Conservation (phyloP, 129 eudicot species). For the Sambucus nigra region DNA sequence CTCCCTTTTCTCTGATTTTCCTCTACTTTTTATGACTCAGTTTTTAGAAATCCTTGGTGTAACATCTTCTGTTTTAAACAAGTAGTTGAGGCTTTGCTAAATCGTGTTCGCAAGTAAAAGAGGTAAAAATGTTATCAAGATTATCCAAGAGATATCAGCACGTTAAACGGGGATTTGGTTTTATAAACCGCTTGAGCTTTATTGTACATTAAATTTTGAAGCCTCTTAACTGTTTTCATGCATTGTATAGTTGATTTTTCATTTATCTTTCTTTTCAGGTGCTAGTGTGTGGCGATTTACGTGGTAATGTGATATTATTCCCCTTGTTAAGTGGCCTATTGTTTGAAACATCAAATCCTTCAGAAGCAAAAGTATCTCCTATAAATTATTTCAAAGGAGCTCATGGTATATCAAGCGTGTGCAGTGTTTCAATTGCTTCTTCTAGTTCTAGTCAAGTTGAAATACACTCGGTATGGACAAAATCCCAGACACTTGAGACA, state of each 20-base stretch:
- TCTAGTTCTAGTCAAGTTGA: constrained; percentile 37
- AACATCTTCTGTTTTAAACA: too few relatives aligned
- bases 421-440: constrained; percentile 54
- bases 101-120: background rate
- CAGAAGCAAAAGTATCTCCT: constrained; percentile 35
- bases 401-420: constrained; percentile 90
- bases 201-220: background rate
- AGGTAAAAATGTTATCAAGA: background rate
- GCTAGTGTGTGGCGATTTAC: constrained; percentile 89
- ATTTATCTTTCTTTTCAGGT: constrained; percentile 49
- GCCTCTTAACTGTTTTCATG: background rate
- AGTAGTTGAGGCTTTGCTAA: background rate
- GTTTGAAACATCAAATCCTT: constrained; percentile 17
- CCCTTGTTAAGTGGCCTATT: constrained; percentile 40
- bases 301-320: constrained; percentile 77
- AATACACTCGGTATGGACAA: constrained; percentile 62
- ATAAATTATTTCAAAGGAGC: constrained; percentile 82
- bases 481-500: background rate
- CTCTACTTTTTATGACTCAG: background rate
- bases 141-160: background rate
- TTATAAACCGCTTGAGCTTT: background rate
- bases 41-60: background rate
- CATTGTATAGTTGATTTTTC: too few relatives aligned
- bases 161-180: background rate
- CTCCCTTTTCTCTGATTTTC: background rate